Percentiles rank a stretch among this genome's conserved stretches.
These are phyloP conservation scores for Hygrophila difformis DNA, from an alignment of 257 asterid species.

Conservation along the genomic window DNA sequence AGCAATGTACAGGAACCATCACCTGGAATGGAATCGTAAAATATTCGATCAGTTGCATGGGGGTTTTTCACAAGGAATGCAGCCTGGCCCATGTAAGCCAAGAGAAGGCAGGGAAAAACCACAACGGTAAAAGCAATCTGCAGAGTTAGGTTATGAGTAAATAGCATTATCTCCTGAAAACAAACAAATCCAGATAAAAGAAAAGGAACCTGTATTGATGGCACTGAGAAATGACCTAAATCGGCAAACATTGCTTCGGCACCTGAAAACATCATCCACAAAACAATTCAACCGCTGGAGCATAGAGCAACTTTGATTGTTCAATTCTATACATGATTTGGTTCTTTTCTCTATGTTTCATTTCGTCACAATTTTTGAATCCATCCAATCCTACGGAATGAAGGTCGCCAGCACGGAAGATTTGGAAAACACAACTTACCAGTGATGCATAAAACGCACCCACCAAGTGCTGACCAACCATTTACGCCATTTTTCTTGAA, in stretches of 20 bases:
- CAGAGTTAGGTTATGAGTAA: slow-evolving; percentile 7
- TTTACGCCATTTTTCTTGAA: slow-evolving; percentile 54
- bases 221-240: slow-evolving; percentile 88
- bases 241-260: slow-evolving; percentile 99
- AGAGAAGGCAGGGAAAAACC: slow-evolving; percentile 91
- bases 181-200: not conserved
- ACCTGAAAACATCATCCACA: slow-evolving; percentile 40
- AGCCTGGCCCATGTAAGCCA: slow-evolving; percentile 97
- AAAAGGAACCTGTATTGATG: slow-evolving; percentile 69
- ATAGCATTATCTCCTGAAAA: not conserved
- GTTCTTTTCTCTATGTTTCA: not conserved
- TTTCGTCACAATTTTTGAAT: no score
- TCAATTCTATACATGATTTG: no score
- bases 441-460: slow-evolving; percentile 95
- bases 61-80: slow-evolving; percentile 78
- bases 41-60: slow-evolving; percentile 41
- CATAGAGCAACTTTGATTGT: no score
- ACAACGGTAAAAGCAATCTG: slow-evolving; percentile 85
- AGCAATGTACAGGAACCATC: slow-evolving; percentile 1
- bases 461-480: slow-evolving; percentile 97
- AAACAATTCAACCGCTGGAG: not conserved
- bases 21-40: slow-evolving; percentile 93
- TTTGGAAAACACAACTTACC: slow-evolving; percentile 34
- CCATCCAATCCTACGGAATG: not conserved
- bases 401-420: not conserved